Percentiles rank a stretch among this genome's conserved stretches.
Evolutionary conservation across 208 protist genomes (phyloP).

Genomic region (Plasmodiophora brassicae): DNA sequence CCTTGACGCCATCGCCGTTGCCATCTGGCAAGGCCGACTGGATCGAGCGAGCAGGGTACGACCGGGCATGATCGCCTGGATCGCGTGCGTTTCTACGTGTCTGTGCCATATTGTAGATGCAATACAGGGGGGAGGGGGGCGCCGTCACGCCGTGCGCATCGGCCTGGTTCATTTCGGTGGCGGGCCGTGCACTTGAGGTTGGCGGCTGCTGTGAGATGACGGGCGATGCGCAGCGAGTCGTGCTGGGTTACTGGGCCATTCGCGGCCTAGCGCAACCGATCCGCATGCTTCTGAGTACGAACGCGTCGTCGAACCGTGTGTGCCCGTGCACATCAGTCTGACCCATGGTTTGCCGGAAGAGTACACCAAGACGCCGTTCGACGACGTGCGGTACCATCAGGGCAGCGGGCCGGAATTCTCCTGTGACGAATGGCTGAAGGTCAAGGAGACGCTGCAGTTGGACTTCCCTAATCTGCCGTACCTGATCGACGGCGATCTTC

Average conservation of each 20-base stretch:
- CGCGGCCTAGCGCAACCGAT: not conserved
- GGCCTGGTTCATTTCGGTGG: too few relatives aligned
- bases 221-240: too few relatives aligned
- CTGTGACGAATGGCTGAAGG: not conserved
- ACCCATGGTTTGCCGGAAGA: not conserved
- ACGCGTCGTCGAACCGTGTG: not conserved
- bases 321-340: not conserved
- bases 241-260: not conserved
- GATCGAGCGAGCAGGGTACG: too few relatives aligned
- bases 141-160: too few relatives aligned
- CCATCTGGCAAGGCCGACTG: too few relatives aligned
- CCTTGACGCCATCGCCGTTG: too few relatives aligned
- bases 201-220: too few relatives aligned
- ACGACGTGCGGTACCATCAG: not conserved
- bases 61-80: too few relatives aligned
- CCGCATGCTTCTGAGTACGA: not conserved
- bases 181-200: too few relatives aligned
- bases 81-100: too few relatives aligned
- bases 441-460: not conserved
- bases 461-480: slow-evolving; percentile 16
- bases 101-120: too few relatives aligned
- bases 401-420: not conserved
- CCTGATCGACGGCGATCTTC: not conserved
- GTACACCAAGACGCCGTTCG: not conserved
- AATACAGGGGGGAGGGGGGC: too few relatives aligned